Evolutionary conservation across 805 yeast species (phyloP).

Genomic region (Metschnikowia gruessii): DNA sequence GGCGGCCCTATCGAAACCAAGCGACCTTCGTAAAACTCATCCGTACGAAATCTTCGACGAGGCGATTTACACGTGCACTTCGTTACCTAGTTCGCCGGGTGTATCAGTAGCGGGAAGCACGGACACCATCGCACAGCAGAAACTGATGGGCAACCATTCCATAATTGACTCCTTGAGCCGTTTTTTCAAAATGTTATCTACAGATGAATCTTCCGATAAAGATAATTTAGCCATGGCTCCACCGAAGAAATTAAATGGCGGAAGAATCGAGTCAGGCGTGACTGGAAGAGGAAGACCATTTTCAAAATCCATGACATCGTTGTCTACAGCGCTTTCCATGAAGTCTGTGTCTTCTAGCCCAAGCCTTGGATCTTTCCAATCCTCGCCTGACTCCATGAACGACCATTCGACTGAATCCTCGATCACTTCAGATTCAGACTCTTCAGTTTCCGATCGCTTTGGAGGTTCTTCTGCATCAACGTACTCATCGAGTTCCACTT

Average conservation of each 20-base stretch:
- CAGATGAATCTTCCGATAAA: slow-evolving; percentile 25
- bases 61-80: slow-evolving; percentile 47
- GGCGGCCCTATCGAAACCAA: slow-evolving; percentile 21
- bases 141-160: slow-evolving; percentile 34
- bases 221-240: slow-evolving; percentile 11
- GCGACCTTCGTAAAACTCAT: slow-evolving; percentile 48
- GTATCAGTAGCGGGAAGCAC: neutral
- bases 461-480: slow-evolving; percentile 16
- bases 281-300: slow-evolving; percentile 21
- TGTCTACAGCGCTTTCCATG: slow-evolving; percentile 32
- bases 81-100: slow-evolving; percentile 21
- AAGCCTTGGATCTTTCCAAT: slow-evolving; percentile 35
- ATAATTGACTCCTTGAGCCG: slow-evolving; percentile 32
- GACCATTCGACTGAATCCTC: slow-evolving; percentile 35
- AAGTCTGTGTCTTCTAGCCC: slow-evolving; percentile 39
- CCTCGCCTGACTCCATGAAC: slow-evolving; percentile 36
- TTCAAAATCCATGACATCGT: slow-evolving; percentile 34
- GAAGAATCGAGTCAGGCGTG: slow-evolving; percentile 1
- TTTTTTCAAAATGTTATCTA: slow-evolving; percentile 36
- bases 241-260: slow-evolving; percentile 7
- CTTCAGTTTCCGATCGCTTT: slow-evolving; percentile 20
- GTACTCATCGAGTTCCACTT: slow-evolving; percentile 7
- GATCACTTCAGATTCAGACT: slow-evolving; percentile 30
- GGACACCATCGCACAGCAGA: slow-evolving; percentile 15
- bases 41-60: slow-evolving; percentile 67